Base-by-base conservation (phyloP, 257 asterid genomes). In the Solanum rostratum region DNA sequence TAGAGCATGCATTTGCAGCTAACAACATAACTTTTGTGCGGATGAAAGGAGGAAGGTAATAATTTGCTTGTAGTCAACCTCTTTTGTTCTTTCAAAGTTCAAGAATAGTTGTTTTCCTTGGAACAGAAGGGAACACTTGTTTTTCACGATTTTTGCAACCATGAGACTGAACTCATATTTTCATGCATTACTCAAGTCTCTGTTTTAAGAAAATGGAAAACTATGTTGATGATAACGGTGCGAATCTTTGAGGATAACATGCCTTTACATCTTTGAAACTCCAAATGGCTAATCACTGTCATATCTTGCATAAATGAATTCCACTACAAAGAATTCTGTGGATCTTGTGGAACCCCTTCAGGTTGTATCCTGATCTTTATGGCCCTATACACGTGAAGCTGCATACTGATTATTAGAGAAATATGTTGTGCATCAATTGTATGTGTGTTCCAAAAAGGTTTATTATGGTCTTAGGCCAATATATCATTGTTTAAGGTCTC, bases 31-130 rank as follows among this genome's bases (percentile, higher is more conserved):
- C 93, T 90, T 91, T 87, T 80, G 84, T 92, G 79, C 88, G 99
- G 90, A 96, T 96, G 99, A 92, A 93, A 89, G 99, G 99, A 80
- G 99, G 99, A 91, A 96, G 98, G 99, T 95, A 71, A 70, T 80
- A 19, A n/a, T 81, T 80, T n/a, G 22, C 30, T 53, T 81, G 62
- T 15, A 74, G 37, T 73, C 37, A 46, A 24, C 12, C 20, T 74
- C 24, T 46, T 73, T 76, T 43, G 0, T 15, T 49, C 24, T 46
- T 76, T 27, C n/a, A 33, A 27, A 76, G 82, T 76, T 76, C 45
- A 76, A 27, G 49, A 24, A 16, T 76, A 27, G 57, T 30, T 84
- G 69, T 84, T 82, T 84, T 11, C 79, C 59, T 20, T 20, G 62
- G 14, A 62, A 62, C 5, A 76, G 20, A 76, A 49, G 43, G 16